Evolutionary conservation across 2,329 filamentous ascomycete genomes (phyloP).

Genomic region (Biscogniauxia marginata): DNA sequence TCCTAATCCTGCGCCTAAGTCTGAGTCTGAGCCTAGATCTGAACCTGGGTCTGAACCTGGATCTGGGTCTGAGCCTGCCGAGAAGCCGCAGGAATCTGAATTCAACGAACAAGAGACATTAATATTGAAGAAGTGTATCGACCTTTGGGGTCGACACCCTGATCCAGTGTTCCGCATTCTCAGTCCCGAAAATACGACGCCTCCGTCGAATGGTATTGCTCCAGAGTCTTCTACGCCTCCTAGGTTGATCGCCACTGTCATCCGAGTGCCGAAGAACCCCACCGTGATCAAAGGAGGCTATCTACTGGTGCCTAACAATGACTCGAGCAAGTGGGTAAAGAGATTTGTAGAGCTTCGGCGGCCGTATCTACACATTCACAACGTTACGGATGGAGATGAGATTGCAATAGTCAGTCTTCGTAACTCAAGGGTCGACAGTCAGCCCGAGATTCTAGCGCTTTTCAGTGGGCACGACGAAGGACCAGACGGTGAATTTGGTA

Average conservation of each 20-base stretch:
- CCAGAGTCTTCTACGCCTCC: constrained; percentile 51
- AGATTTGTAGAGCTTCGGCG: constrained; percentile 89
- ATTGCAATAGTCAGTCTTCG: constrained; percentile 84
- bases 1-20: neutral
- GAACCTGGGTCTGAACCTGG: neutral
- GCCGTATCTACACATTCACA: constrained; percentile 90
- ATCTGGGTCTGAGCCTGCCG: constrained; percentile 7
- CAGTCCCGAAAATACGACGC: constrained; percentile 61
- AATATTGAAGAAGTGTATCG: constrained; percentile 56
- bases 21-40: constrained; percentile 5
- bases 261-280: constrained; percentile 77
- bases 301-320: constrained; percentile 78
- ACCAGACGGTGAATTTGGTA: constrained; percentile 14
- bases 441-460: constrained; percentile 80
- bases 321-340: constrained; percentile 82
- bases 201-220: constrained; percentile 62
- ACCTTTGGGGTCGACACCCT: constrained; percentile 63
- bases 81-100: constrained; percentile 34
- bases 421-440: constrained; percentile 88
- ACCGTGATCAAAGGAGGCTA: constrained; percentile 83
- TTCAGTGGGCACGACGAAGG: constrained; percentile 42
- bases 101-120: constrained; percentile 47
- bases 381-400: constrained; percentile 82
- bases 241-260: constrained; percentile 72
- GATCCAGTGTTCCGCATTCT: constrained; percentile 57